Conservation (phyloP, 176 grass and related monocot species). For the Oryza punctata region DNA sequence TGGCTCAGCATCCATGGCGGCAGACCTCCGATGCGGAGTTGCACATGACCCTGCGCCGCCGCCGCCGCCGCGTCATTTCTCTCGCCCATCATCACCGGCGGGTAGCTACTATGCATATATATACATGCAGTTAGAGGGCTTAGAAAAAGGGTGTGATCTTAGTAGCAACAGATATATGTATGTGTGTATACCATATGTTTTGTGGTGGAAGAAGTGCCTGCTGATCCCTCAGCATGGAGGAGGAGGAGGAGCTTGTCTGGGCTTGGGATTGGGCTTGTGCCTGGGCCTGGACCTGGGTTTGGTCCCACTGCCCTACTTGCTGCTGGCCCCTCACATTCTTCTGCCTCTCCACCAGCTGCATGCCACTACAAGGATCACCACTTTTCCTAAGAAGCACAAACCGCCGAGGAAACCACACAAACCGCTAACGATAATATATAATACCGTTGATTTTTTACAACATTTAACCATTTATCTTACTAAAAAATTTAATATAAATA, state of each 20-base stretch:
- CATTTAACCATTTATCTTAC: too few relatives aligned
- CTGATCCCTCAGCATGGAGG: conserved; percentile 51
- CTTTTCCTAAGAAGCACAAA: too few relatives aligned
- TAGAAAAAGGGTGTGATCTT: not conserved
- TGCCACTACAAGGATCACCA: too few relatives aligned
- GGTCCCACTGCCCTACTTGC: conserved; percentile 50
- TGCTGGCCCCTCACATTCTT: conserved; percentile 35
- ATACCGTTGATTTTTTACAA: too few relatives aligned
- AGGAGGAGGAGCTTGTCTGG: conserved; percentile 50
- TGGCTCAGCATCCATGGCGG: conserved; percentile 65
- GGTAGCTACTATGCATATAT: not conserved
- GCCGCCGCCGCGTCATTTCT: not conserved
- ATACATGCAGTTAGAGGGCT: not conserved
- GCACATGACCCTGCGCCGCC: conserved; percentile 6
- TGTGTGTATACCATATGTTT: conserved; percentile 38
- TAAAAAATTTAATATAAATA: too few relatives aligned
- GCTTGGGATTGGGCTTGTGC: conserved; percentile 26
- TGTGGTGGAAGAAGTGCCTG: conserved; percentile 31
- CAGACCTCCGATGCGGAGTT: conserved; percentile 36
- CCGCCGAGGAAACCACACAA: too few relatives aligned
- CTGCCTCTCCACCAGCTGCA: conserved; percentile 65
- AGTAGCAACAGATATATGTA: too few relatives aligned
- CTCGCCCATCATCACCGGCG: conserved; percentile 33
- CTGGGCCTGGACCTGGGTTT: conserved; percentile 31
- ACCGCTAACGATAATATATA: too few relatives aligned